Evolutionary conservation across 2,329 filamentous ascomycete genomes (phyloP).

Genomic region (Apiospora kogelbergensis): DNA sequence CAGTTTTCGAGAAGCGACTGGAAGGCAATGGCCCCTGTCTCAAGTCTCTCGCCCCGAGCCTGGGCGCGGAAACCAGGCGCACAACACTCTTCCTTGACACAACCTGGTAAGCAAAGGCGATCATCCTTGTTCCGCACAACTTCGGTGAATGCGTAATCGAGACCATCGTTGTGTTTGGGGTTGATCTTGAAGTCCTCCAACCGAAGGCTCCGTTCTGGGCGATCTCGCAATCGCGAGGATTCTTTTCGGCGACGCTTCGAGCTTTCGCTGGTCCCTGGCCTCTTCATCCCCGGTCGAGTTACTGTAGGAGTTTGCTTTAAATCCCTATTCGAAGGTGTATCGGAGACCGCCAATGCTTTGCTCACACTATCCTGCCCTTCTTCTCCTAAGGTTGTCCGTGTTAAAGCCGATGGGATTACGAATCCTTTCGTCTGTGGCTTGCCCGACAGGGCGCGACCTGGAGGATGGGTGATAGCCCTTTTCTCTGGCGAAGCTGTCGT

Average conservation of each 20-base stretch:
- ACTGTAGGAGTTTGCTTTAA: neutral
- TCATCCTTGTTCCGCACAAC: constrained; percentile 70
- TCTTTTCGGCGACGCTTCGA: constrained; percentile 18
- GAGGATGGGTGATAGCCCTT: constrained; percentile 10
- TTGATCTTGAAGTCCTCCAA: constrained; percentile 83
- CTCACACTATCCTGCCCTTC: neutral
- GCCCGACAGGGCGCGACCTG: neutral
- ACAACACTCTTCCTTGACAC: constrained; percentile 74
- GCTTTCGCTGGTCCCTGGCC: neutral
- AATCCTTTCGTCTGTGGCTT: constrained; percentile 3
- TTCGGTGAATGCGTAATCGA: constrained; percentile 71
- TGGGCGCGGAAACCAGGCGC: constrained; percentile 69
- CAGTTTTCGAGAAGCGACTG: constrained; percentile 51
- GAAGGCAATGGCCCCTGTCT: constrained; percentile 27
- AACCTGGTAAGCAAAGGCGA: constrained; percentile 71
- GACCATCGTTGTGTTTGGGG: constrained; percentile 67
- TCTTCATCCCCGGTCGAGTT: constrained; percentile 10
- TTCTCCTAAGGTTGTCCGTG: neutral
- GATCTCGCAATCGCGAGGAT: constrained; percentile 54
- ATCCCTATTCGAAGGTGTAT: neutral
- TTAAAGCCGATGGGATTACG: neutral
- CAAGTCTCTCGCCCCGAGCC: constrained; percentile 52
- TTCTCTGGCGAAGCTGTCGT: constrained; percentile 20
- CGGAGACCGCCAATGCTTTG: neutral
- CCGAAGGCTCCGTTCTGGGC: constrained; percentile 55